These are phyloP conservation scores for Candida koratica DNA, from an alignment of 805 yeast genomes.

Conservation along the genomic window DNA sequence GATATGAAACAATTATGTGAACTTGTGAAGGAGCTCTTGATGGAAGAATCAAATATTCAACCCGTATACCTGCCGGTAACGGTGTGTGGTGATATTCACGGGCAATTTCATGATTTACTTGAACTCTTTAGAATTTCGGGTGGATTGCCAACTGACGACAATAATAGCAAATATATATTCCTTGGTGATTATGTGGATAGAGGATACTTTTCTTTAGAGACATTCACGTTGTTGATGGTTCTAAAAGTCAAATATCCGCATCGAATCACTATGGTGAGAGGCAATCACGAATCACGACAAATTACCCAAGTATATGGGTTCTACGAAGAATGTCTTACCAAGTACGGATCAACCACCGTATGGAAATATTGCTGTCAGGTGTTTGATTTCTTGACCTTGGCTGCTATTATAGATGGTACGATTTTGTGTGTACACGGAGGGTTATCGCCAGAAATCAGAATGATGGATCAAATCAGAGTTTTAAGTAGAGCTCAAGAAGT, in stretches of 20 bases:
- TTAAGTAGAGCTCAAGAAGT: constrained; percentile 95
- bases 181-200: constrained; percentile 96
- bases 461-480: constrained; percentile 95
- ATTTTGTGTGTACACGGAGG: constrained; percentile 97
- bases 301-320: constrained; percentile 99
- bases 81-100: constrained; percentile 97
- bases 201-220: constrained; percentile 93
- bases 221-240: constrained; percentile 91
- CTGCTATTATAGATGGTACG: constrained; percentile 94
- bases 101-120: constrained; percentile 91
- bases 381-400: constrained; percentile 87
- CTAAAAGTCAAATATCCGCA: constrained; percentile 84
- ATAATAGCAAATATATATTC: constrained; percentile 45
- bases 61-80: constrained; percentile 93
- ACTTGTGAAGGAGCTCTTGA: constrained; percentile 84
- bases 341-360: constrained; percentile 90
- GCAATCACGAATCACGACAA: constrained; percentile 96
- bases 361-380: constrained; percentile 98
- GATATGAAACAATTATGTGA: constrained; percentile 98
- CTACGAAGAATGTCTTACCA: constrained; percentile 90
- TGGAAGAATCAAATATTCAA: constrained; percentile 95
- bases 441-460: constrained; percentile 91
- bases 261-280: constrained; percentile 85
- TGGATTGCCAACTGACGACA: constrained; percentile 75
- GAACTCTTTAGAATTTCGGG: constrained; percentile 90